Evolutionary conservation across 208 protist genomes (phyloP), one percentile per base, ranked within the genome.

Genomic region (Leishmania lainsoni): DNA sequence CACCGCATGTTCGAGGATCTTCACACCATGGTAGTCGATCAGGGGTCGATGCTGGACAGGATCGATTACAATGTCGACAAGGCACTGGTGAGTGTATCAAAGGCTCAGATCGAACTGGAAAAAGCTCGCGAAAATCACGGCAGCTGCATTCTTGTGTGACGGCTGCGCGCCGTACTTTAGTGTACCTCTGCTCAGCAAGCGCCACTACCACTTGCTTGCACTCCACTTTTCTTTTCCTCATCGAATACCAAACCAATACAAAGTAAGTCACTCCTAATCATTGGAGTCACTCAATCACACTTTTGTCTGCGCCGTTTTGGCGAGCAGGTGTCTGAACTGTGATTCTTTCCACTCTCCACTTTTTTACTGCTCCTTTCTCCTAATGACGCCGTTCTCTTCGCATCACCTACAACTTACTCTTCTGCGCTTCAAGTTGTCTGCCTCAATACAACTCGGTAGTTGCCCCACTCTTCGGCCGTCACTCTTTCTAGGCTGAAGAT

Each of bases 11-110:
- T 98, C 73, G 89, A 95, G 29, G 92, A 95, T 61, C 78, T 98
- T 14, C 78, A 90, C 68, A 74, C 66, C 52, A 76, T 98, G 75
- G 90, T 98, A 16, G 87, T 92, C 4, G 94, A 98, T 45, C 97
- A 98, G 59, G 96, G 97, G 1, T 94, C 95, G 0, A 88, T 98
- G 76, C 85, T 99, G 16, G 97, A 99, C 78, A 90, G 97, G 29
- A 95, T 99, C 78, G 97, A 99, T 80, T 97, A 91, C 83, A 98
- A 96, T 82, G 82, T 98, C 17, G 89, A 95, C 76, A 87, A 95
- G 70, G 84, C 94, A 8, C 75, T 82, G 6, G 79, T 79, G 32
- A 80, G 90, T 71, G 85, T 95, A 17, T 84, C 78, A 5, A 87
- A 90, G 26, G 93, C 90, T 9, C 86, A 97, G 12, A 83, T 79